These are phyloP conservation scores for Piloderma croceum DNA, from an alignment of 768 basidiomycete species.

Conservation along the genomic window DNA sequence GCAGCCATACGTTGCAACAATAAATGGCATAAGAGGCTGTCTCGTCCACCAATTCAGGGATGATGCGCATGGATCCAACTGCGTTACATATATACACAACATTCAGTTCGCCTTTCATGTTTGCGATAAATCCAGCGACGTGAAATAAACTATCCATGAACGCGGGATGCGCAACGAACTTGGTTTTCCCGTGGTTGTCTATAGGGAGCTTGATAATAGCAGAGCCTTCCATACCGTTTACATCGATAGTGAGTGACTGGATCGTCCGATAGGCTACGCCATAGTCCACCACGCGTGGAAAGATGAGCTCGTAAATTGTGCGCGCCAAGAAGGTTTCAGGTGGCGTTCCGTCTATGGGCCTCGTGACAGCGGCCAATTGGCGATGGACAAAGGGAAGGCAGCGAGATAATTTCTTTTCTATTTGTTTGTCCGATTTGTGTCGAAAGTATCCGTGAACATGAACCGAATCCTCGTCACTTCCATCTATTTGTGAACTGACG, in stretches of 20 bases:
- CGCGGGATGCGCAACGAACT: conserved; percentile 44
- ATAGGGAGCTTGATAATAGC: conserved; percentile 43
- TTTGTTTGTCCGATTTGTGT: conserved; percentile 27
- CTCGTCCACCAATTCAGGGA: conserved; percentile 38
- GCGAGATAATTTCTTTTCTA: conserved; percentile 32
- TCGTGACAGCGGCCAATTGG: conserved; percentile 27
- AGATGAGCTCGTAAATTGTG: conserved; percentile 60
- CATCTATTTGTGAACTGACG: conserved; percentile 36
- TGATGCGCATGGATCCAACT: conserved; percentile 42
- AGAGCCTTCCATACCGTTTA: conserved; percentile 44
- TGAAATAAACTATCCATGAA: conserved; percentile 68
- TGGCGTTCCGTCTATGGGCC: conserved; percentile 16
- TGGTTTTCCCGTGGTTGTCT: conserved; percentile 21
- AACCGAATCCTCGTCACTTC: conserved; percentile 27
- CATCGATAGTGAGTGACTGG: conserved; percentile 44
- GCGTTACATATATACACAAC: conserved; percentile 62
- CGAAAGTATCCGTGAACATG: conserved; percentile 46
- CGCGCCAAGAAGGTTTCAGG: conserved; percentile 50
- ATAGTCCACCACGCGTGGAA: conserved; percentile 65
- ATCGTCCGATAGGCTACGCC: conserved; percentile 53
- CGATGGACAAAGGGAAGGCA: conserved; percentile 30
- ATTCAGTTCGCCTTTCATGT: conserved; percentile 43
- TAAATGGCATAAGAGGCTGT: conserved; percentile 44
- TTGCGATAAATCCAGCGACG: conserved; percentile 64
- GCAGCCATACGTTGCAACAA: conserved; percentile 40